Evolutionary conservation across 495 filamentous ascomycete genomes (phyloP).

Genomic region (Hyaloscypha variabilis): DNA sequence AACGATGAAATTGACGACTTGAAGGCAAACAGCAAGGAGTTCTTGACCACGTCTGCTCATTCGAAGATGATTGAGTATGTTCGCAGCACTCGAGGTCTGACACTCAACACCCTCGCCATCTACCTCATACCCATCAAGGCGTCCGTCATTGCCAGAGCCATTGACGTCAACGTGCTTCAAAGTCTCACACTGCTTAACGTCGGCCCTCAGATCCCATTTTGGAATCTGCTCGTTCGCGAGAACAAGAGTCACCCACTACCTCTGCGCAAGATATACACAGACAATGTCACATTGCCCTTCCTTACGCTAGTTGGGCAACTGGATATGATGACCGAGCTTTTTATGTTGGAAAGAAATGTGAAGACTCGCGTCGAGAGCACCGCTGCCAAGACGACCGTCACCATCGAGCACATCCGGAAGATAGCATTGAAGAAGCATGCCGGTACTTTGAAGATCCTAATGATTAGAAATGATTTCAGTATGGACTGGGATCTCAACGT

Average conservation of each 20-base stretch:
- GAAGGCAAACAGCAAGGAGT: neutral
- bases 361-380: slow-evolving; percentile 53
- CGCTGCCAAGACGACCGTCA: slow-evolving; percentile 45
- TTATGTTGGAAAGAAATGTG: slow-evolving; percentile 54
- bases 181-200: slow-evolving; percentile 62
- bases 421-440: slow-evolving; percentile 51
- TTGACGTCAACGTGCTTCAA: slow-evolving; percentile 54
- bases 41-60: neutral
- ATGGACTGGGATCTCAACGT: slow-evolving; percentile 56
- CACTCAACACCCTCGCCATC: slow-evolving; percentile 53
- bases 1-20: slow-evolving; percentile 11
- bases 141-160: slow-evolving; percentile 48
- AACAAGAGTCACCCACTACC: slow-evolving; percentile 50
- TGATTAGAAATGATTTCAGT: slow-evolving; percentile 53
- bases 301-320: slow-evolving; percentile 52
- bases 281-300: slow-evolving; percentile 57
- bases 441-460: slow-evolving; percentile 41
- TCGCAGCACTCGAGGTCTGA: slow-evolving; percentile 53
- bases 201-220: slow-evolving; percentile 58
- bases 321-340: slow-evolving; percentile 54
- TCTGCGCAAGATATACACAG: slow-evolving; percentile 59
- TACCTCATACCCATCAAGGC: slow-evolving; percentile 60
- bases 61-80: slow-evolving; percentile 50
- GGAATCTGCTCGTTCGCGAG: slow-evolving; percentile 52
- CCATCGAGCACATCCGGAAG: slow-evolving; percentile 55